Base-by-base conservation (phyloP, 306 rosid genomes). In the Hippophae gyantsensis region DNA sequence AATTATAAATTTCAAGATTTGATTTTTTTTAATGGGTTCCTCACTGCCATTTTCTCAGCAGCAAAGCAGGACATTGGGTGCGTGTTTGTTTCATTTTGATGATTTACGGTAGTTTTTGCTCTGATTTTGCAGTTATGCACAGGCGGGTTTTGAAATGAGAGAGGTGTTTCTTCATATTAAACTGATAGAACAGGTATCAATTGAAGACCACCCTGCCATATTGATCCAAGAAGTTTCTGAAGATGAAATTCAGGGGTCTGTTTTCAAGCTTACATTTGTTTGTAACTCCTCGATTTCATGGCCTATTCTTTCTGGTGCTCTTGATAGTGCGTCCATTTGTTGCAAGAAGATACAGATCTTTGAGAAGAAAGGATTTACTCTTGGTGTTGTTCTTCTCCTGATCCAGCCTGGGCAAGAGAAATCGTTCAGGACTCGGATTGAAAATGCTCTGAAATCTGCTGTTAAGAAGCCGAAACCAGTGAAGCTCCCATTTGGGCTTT, bases 101-200 rank as follows among this genome's bases (percentile, higher is more conserved):
- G 47, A 13, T 50, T 48, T 65, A 18, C 8, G 5, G n/a, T 8
- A 6, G 53, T 42, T 43, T 63, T 63, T 61, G 10, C 53, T n/a
- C 44, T 66, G 62, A n/a, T 49, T 43, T 48, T 8, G 55, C 86
- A 89, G 97, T 65, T 89, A 89, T 75, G 86, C 97, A 49, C 90
- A 82, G 68, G 95, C 83, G 12, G 97, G 88, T 8, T 86, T 89
- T 53, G 94, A 86, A 25, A 86, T 89, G 74, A 89, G 84, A 79
- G 97, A 89, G 48, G 94, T 89, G 61, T 86, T 89, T 84, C 82
- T 89, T 53, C 97, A 89, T 73, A 84, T 89, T 48, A 89, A 84
- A 68, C 64, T 89, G 74, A 78, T 89, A 51, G 95, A 89, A 74
- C 88, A 89, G 77, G 75, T 88, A 7, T 57, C 79, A 13, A 76